Evolutionary conservation across 2,329 filamentous ascomycete species (phyloP).

Genomic region (Tolypocladium nubicola): DNA sequence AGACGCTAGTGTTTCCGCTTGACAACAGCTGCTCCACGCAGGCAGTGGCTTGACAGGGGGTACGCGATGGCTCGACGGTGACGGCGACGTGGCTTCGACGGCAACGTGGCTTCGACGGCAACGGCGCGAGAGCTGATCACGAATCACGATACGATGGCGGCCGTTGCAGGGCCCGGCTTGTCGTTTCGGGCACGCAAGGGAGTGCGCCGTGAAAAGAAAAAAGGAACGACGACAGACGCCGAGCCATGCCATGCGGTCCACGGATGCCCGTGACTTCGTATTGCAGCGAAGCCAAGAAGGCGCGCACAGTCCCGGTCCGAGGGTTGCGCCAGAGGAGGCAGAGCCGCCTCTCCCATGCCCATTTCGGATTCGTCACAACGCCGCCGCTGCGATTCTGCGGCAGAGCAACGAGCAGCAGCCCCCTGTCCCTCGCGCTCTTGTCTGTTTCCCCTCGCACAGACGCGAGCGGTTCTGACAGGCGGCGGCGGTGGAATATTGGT

Average conservation of each 20-base stretch:
- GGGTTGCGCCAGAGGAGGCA: background rate
- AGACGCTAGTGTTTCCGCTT: slow-evolving; percentile 23
- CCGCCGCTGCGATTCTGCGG: background rate
- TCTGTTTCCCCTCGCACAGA: background rate
- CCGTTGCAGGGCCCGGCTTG: background rate
- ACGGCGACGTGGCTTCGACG: background rate
- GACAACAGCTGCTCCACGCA: slow-evolving; percentile 3
- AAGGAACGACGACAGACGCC: background rate
- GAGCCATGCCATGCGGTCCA: background rate
- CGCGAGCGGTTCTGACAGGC: background rate
- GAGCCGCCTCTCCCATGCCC: background rate
- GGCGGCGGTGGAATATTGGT: background rate
- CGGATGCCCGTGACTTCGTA: no score
- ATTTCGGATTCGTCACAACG: background rate
- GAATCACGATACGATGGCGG: background rate
- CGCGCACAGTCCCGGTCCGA: background rate
- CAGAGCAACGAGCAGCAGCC: background rate
- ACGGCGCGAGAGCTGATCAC: background rate
- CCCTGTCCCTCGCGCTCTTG: background rate
- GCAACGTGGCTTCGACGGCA: background rate
- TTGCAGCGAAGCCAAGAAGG: background rate
- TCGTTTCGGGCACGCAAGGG: background rate
- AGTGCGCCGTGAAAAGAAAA: background rate
- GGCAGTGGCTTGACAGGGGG: background rate
- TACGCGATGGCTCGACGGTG: no score